phyloP scores from a whole-genome alignment of 768 basidiomycete species.

The Tulasnella sp. region DNA sequence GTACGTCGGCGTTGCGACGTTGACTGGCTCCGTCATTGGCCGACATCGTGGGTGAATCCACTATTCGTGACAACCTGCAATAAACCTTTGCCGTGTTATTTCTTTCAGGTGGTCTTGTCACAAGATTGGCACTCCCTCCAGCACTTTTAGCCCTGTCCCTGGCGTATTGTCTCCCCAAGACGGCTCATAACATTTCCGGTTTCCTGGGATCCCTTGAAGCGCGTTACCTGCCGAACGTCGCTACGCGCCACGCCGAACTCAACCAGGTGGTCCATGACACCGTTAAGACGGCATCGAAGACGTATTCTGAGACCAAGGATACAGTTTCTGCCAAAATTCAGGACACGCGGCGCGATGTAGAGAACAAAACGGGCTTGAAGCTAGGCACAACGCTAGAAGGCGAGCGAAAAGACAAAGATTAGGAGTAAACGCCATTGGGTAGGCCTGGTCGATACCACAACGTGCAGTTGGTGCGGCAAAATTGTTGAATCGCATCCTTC shows the following conservation, averaged over 20 bases:
- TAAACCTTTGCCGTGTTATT: neutral
- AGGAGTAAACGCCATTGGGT: constrained; percentile 1
- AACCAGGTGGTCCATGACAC: constrained; percentile 20
- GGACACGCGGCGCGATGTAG: constrained; percentile 26
- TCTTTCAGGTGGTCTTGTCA: constrained; percentile 34
- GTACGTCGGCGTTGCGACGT: constrained; percentile 78
- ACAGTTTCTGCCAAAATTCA: constrained; percentile 41
- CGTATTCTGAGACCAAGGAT: constrained; percentile 46
- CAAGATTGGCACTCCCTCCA: constrained; percentile 66
- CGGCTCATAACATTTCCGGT: constrained; percentile 50
- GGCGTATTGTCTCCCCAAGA: constrained; percentile 78
- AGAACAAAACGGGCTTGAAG: constrained; percentile 63
- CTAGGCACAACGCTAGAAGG: constrained; percentile 27
- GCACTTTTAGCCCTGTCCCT: constrained; percentile 54
- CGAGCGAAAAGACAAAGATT: neutral
- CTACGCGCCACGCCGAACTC: constrained; percentile 43
- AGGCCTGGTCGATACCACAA: no score
- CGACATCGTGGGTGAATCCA: constrained; percentile 43
- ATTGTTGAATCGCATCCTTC: no score
- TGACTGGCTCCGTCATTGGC: constrained; percentile 77
- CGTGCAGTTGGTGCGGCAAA: no score
- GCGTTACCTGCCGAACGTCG: constrained; percentile 50
- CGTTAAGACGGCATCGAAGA: constrained; percentile 42
- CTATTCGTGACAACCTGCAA: neutral
- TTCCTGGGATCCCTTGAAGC: constrained; percentile 64